Evolutionary conservation across 1,139 yeast genomes (phyloP).

Genomic region (Debaryomyces robertsiae): DNA sequence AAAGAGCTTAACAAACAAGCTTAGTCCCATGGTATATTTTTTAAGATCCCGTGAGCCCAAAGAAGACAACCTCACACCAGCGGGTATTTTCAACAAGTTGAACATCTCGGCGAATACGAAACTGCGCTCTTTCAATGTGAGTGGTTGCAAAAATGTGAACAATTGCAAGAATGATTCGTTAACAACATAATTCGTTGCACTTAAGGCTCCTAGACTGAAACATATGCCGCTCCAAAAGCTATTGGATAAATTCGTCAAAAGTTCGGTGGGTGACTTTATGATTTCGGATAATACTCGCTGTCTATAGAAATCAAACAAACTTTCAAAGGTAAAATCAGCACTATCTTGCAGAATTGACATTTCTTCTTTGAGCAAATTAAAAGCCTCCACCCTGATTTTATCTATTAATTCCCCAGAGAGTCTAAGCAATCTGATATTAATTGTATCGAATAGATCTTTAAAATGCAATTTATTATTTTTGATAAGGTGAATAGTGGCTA

Average conservation of each 20-base stretch:
- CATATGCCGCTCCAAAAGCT: constrained; percentile 61
- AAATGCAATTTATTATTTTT: constrained; percentile 25
- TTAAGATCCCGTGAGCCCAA: constrained; percentile 23
- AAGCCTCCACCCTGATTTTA: constrained; percentile 31
- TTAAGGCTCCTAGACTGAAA: constrained; percentile 61
- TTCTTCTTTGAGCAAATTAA: constrained; percentile 21
- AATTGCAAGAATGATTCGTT: constrained; percentile 48
- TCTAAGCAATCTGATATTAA: constrained; percentile 47
- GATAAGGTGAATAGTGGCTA: constrained; percentile 48
- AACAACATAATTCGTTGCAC: constrained; percentile 53
- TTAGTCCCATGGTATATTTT: constrained; percentile 26
- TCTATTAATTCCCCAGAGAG: constrained; percentile 49
- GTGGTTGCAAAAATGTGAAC: constrained; percentile 31
- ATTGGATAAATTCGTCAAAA: constrained; percentile 14
- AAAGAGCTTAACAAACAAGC: constrained; percentile 39
- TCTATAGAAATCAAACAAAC: constrained; percentile 10
- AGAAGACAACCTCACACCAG: constrained; percentile 6
- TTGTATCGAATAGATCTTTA: constrained; percentile 9
- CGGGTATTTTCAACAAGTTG: constrained; percentile 21
- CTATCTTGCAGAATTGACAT: constrained; percentile 3
- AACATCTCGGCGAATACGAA: constrained; percentile 17
- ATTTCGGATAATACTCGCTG: constrained; percentile 2
- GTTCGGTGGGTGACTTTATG: constrained; percentile 12
- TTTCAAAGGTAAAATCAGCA: constrained; percentile 5
- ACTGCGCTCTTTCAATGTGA: constrained; percentile 12